Conservation (phyloP, 495 filamentous ascomycete species). For the Tricharina praecox region DNA sequence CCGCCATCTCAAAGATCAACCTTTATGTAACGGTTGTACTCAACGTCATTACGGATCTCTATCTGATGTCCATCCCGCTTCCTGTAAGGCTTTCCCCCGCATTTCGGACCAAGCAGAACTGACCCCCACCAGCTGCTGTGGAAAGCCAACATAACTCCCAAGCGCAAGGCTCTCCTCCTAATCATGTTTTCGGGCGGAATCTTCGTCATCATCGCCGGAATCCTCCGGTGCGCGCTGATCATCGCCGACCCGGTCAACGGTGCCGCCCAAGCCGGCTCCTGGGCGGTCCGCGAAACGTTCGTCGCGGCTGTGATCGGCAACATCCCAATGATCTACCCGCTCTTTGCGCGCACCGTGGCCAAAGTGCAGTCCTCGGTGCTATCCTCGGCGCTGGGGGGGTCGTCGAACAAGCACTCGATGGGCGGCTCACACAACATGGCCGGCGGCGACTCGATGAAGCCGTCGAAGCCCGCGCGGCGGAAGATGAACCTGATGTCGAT, state of each 20-base stretch:
- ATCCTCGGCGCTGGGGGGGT: not conserved
- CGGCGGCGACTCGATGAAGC: not conserved
- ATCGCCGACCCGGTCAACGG: constrained; percentile 29
- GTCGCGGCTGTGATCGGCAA: constrained; percentile 44
- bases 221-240: constrained; percentile 42
- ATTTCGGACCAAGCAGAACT: not conserved
- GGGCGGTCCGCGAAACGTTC: constrained; percentile 48
- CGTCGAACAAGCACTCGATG: not conserved
- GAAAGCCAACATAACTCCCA: constrained; percentile 34
- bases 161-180: constrained; percentile 38
- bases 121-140: constrained; percentile 34
- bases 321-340: constrained; percentile 42
- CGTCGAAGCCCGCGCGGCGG: constrained; percentile 1
- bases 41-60: constrained; percentile 39
- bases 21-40: constrained; percentile 28
- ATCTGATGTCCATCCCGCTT: constrained; percentile 38
- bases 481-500: constrained; percentile 3
- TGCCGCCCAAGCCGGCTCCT: constrained; percentile 34
- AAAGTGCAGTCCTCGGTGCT: not conserved
- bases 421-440: not conserved
- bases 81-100: not conserved
- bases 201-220: constrained; percentile 42
- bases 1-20: constrained; percentile 20
- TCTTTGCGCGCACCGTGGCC: constrained; percentile 19
- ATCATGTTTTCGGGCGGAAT: constrained; percentile 43